These are phyloP conservation scores for Trypanosoma brucei DNA, from an alignment of 208 protist genomes.

Conservation along the genomic window DNA sequence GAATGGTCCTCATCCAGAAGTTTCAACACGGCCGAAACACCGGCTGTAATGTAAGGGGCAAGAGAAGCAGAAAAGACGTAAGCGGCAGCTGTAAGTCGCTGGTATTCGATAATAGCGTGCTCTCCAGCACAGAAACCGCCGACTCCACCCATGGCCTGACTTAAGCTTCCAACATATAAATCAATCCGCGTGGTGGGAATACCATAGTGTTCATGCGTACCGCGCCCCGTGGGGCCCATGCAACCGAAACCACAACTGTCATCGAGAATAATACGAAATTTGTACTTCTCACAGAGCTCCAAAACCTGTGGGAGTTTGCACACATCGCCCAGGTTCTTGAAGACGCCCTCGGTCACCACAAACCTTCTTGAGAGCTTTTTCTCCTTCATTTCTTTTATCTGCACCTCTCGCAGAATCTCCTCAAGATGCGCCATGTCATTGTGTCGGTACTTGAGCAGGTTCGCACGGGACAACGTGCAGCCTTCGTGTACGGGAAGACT, in stretches of 20 bases:
- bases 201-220: conserved; percentile 92
- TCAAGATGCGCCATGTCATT: conserved; percentile 95
- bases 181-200: conserved; percentile 79
- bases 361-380: conserved; percentile 84
- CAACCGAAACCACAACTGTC: conserved; percentile 95
- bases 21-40: conserved; percentile 68
- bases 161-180: conserved; percentile 87
- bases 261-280: conserved; percentile 95
- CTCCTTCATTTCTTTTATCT: conserved; percentile 40
- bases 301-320: conserved; percentile 86
- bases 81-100: conserved; percentile 88
- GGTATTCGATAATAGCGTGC: conserved; percentile 88
- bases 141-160: conserved; percentile 80
- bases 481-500: conserved; percentile 86
- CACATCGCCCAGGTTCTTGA: conserved; percentile 87
- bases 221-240: conserved; percentile 92
- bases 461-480: conserved; percentile 80
- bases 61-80: conserved; percentile 98
- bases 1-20: conserved; percentile 60
- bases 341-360: conserved; percentile 95
- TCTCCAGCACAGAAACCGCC: conserved; percentile 95
- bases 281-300: conserved; percentile 91
- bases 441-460: conserved; percentile 89
- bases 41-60: conserved; percentile 91
- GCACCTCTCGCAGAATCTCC: conserved; percentile 65